These are phyloP conservation scores for Sporothrix brasiliensis DNA, from an alignment of 2,329 filamentous ascomycete species.

Conservation along the genomic window DNA sequence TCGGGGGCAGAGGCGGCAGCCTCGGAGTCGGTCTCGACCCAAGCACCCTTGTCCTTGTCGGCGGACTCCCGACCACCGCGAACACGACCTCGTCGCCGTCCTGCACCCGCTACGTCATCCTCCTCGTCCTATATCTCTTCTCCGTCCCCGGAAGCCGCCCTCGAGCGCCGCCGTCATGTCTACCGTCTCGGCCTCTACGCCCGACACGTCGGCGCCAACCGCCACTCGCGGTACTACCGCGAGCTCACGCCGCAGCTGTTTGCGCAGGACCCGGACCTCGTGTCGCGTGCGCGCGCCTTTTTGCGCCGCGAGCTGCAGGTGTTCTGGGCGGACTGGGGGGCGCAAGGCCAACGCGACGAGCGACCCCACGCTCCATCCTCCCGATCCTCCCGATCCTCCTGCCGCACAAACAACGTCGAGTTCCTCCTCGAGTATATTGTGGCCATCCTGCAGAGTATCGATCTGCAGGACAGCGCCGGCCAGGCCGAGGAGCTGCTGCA, in stretches of 20 bases:
- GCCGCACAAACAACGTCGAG: slow-evolving; percentile 62
- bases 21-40: not conserved
- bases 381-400: slow-evolving; percentile 36
- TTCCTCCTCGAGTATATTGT: slow-evolving; percentile 86
- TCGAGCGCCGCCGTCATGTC: slow-evolving; percentile 68
- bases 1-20: not conserved
- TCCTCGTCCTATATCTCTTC: not conserved
- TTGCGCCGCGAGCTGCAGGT: slow-evolving; percentile 82
- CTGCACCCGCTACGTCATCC: not conserved
- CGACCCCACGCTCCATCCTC: no score
- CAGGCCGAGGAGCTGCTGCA: slow-evolving; percentile 77
- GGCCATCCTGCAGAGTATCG: slow-evolving; percentile 78
- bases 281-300: slow-evolving; percentile 78
- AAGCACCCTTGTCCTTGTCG: not conserved
- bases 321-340: slow-evolving; percentile 55
- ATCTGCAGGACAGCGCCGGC: slow-evolving; percentile 76
- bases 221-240: slow-evolving; percentile 73
- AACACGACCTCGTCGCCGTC: slow-evolving; percentile 5
- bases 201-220: slow-evolving; percentile 79
- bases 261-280: slow-evolving; percentile 64
- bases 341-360: slow-evolving; percentile 24
- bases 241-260: slow-evolving; percentile 72
- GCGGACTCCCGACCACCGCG: not conserved
- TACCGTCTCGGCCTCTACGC: slow-evolving; percentile 75
- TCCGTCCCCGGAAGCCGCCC: slow-evolving; percentile 37